These are phyloP conservation scores for Geranomyces michiganensis DNA, from an alignment of 192 early-diverging fungal genomes.

Conservation along the genomic window DNA sequence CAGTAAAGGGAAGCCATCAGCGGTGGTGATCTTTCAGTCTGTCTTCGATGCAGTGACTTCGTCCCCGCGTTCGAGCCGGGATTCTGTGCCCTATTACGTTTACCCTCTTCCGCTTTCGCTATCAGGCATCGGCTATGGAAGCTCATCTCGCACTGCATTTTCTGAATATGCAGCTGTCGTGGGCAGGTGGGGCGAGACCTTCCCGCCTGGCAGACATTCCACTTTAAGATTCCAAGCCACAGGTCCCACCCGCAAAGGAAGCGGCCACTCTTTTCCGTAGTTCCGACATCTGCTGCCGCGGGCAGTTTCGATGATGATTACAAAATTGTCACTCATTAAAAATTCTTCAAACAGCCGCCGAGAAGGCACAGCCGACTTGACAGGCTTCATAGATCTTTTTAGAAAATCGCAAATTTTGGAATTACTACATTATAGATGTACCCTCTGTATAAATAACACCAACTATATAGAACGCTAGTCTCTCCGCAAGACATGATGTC, in stretches of 20 bases:
- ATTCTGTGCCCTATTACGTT: background rate
- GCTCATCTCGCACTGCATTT: background rate
- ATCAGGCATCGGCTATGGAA: background rate
- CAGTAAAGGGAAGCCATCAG: conserved; percentile 25
- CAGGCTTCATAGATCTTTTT: too few species aligned
- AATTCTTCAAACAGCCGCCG: conserved; percentile 21
- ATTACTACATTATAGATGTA: too few species aligned
- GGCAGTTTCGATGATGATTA: conserved; percentile 30
- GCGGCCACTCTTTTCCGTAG: too few species aligned
- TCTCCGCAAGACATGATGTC: background rate
- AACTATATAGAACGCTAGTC: too few species aligned
- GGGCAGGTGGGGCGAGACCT: conserved; percentile 17
- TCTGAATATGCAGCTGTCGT: conserved; percentile 6
- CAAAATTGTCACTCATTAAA: conserved; percentile 27
- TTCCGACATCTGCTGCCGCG: background rate
- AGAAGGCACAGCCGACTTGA: background rate
- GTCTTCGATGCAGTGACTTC: conserved; percentile 21
- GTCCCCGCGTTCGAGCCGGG: too few species aligned
- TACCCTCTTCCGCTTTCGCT: background rate
- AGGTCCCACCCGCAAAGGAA: too few species aligned
- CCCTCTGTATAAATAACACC: too few species aligned
- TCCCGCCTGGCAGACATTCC: background rate
- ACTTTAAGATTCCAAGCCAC: too few species aligned
- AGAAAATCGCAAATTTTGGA: too few species aligned
- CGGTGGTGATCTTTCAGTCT: conserved; percentile 24